Conservation (phyloP, 2,329 filamentous ascomycete species). For the Talaromyces sp. region DNA sequence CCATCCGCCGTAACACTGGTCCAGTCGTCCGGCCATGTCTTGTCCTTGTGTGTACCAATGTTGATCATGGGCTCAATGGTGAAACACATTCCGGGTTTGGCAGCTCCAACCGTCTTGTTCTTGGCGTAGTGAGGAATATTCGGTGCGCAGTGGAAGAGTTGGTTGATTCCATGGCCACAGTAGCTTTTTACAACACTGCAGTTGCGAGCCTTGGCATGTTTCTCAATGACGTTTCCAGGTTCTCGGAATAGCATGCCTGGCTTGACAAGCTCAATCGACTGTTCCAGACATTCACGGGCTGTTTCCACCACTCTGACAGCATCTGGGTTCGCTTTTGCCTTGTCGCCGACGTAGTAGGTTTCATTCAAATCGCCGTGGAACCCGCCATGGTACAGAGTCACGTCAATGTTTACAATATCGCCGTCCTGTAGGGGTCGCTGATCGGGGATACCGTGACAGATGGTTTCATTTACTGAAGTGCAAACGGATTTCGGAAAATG, state of each 20-base stretch:
- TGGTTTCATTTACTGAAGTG: constrained; percentile 93
- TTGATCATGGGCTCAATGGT: constrained; percentile 99
- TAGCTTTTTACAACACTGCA: constrained; percentile 95
- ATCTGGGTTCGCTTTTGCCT: constrained; percentile 77
- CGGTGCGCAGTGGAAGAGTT: constrained; percentile 86
- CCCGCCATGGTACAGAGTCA: constrained; percentile 88
- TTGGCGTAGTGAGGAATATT: constrained; percentile 97
- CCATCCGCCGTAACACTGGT: constrained; percentile 92
- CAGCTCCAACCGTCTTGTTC: constrained; percentile 93
- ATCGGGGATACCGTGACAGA: constrained; percentile 97
- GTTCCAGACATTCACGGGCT: constrained; percentile 82
- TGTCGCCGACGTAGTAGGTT: constrained; percentile 95
- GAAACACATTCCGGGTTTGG: constrained; percentile 96
- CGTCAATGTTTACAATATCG: constrained; percentile 95
- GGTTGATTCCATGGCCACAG: constrained; percentile 93
- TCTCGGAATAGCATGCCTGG: constrained; percentile 90
- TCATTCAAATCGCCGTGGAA: constrained; percentile 98
- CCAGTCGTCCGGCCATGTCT: constrained; percentile 99
- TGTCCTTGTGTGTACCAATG: constrained; percentile 82
- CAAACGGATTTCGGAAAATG: constrained; percentile 97
- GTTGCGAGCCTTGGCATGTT: constrained; percentile 77
- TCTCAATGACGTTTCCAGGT: constrained; percentile 92
- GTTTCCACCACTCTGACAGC: constrained; percentile 87
- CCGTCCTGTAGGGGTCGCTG: constrained; percentile 82
- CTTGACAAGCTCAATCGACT: constrained; percentile 87